Evolutionary conservation across 129 eudicot species (phyloP).

Genomic region (Daucus carota): DNA sequence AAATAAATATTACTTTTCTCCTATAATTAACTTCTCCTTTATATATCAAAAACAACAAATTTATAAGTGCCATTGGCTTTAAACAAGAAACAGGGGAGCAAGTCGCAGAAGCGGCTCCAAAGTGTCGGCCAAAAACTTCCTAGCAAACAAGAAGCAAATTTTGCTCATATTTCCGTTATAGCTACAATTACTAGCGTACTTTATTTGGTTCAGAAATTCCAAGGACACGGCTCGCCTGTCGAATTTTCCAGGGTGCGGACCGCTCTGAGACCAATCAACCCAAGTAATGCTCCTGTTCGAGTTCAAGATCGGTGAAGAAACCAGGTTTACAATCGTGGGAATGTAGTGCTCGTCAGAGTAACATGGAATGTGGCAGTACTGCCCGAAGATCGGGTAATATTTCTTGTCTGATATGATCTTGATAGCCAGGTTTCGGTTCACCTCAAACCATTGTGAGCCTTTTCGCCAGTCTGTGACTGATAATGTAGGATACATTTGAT

Average conservation of each 20-base stretch:
- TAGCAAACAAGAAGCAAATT: conserved; percentile 33
- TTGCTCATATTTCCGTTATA: conserved; percentile 27
- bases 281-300: conserved; percentile 43
- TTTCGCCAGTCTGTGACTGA: conserved; percentile 41
- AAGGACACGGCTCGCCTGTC: conserved; percentile 10
- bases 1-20: no score
- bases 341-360: conserved; percentile 50
- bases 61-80: background rate
- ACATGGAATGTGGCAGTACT: conserved; percentile 35
- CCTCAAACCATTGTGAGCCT: conserved; percentile 57
- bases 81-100: conserved; percentile 15
- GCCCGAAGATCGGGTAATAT: conserved; percentile 26
- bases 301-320: conserved; percentile 15
- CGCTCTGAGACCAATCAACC: conserved; percentile 54
- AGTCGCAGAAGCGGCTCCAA: conserved; percentile 15
- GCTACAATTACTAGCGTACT: conserved; percentile 16
- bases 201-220: conserved; percentile 21
- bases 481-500: conserved; percentile 28
- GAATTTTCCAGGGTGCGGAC: conserved; percentile 45
- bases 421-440: conserved; percentile 23
- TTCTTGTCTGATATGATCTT: conserved; percentile 22
- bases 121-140: conserved; percentile 33
- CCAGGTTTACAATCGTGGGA: conserved; percentile 31
- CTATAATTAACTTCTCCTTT: no score
- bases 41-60: no score